These are phyloP conservation scores for Coffea humblotiana DNA, from an alignment of 305 asterid genomes.

Conservation along the genomic window DNA sequence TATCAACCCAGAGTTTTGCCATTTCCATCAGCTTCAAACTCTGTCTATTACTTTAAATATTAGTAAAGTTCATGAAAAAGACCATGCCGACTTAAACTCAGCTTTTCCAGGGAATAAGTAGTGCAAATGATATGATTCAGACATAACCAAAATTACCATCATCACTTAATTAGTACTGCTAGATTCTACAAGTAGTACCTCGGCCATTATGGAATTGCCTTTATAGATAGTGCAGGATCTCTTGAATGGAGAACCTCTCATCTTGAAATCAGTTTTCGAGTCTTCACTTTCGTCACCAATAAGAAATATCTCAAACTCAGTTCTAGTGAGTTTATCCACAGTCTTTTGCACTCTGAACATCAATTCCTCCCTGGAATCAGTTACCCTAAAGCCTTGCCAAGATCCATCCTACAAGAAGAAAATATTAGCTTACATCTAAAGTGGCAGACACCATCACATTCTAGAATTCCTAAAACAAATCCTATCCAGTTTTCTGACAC, in stretches of 20 bases:
- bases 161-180: not conserved
- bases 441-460: not conserved
- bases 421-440: slow-evolving; percentile 4
- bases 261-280: slow-evolving; percentile 54
- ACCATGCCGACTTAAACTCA: not conserved
- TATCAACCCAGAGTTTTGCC: not conserved
- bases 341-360: slow-evolving; percentile 54
- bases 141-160: not conserved
- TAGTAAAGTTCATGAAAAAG: not conserved
- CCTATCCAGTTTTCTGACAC: not conserved
- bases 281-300: slow-evolving; percentile 41
- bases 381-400: slow-evolving; percentile 66
- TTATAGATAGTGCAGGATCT: slow-evolving; percentile 84
- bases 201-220: slow-evolving; percentile 67
- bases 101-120: not conserved
- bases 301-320: slow-evolving; percentile 60
- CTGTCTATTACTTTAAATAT: not conserved
- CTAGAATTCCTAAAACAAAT: not conserved
- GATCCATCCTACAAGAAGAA: slow-evolving; percentile 50
- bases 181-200: slow-evolving; percentile 46
- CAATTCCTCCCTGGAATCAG: slow-evolving; percentile 38
- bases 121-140: not conserved
- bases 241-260: slow-evolving; percentile 84
- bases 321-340: slow-evolving; percentile 39
- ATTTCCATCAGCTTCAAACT: not conserved